A percentile compares a stretch with the other conserved stretches of the same genome.
Conservation (phyloP, 176 grass and related monocot species). For the Musa troglodytarum region DNA sequence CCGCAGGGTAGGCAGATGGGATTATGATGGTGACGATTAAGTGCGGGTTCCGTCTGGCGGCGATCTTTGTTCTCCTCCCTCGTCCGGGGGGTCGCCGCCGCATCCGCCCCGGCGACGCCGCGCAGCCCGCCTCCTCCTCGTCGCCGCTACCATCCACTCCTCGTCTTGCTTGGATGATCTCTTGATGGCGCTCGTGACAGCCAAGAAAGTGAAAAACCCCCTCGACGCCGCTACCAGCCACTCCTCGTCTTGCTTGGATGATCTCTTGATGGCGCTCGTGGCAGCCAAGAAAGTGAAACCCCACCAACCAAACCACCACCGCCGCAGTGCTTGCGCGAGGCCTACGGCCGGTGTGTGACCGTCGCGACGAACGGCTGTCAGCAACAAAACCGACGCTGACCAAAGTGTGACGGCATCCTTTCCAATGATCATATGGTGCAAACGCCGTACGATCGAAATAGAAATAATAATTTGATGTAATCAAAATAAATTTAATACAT, state of each 20-base stretch:
- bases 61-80: no score
- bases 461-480: no score
- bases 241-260: constrained; percentile 20
- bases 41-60: no score
- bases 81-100: constrained; percentile 11
- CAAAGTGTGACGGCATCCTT: no score
- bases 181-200: constrained; percentile 45
- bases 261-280: constrained; percentile 56
- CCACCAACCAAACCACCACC: no score
- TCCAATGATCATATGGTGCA: no score
- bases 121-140: neutral
- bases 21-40: no score
- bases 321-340: constrained; percentile 39
- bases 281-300: constrained; percentile 24
- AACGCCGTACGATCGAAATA: no score
- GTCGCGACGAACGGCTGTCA: no score
- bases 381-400: no score
- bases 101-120: neutral
- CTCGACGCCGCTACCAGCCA: neutral
- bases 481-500: no score
- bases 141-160: neutral
- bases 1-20: no score
- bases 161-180: constrained; percentile 38
- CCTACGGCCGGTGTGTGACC: neutral
- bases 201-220: constrained; percentile 17